Percentiles rank a stretch among this genome's conserved stretches.
These are phyloP conservation scores for Sugiyamaella novakii DNA, from an alignment of 1,139 yeast species.

Conservation along the genomic window DNA sequence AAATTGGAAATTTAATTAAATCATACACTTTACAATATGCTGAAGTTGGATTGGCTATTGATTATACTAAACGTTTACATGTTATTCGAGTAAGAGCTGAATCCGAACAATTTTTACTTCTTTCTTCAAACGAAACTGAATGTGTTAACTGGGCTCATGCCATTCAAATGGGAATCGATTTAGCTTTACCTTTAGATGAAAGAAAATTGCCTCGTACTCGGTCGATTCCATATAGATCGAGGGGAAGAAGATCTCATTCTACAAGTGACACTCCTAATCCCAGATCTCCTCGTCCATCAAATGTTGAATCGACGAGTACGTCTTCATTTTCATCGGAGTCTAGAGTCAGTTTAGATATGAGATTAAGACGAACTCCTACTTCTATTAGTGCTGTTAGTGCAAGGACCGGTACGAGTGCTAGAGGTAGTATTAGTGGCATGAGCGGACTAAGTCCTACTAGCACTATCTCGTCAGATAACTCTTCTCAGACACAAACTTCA, in stretches of 20 bases:
- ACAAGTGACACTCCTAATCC: background rate
- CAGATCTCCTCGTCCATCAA: slow-evolving; percentile 4
- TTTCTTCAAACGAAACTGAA: slow-evolving; percentile 53
- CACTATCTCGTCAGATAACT: slow-evolving; percentile 1
- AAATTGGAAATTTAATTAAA: slow-evolving; percentile 25
- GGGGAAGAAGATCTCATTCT: background rate
- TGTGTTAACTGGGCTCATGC: slow-evolving; percentile 64
- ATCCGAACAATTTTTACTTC: slow-evolving; percentile 64
- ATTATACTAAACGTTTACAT: slow-evolving; percentile 61
- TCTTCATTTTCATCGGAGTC: background rate
- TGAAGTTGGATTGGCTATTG: slow-evolving; percentile 67
- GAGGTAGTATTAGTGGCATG: slow-evolving; percentile 1
- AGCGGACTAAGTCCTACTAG: slow-evolving; percentile 9
- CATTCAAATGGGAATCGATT: slow-evolving; percentile 45
- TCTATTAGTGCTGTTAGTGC: slow-evolving; percentile 5
- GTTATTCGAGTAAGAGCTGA: slow-evolving; percentile 66
- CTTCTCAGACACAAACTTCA: slow-evolving; percentile 2
- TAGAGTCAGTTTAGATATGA: background rate
- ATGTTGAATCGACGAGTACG: background rate
- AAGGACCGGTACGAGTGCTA: background rate
- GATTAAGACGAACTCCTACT: slow-evolving; percentile 5
- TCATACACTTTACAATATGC: slow-evolving; percentile 71
- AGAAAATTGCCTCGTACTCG: slow-evolving; percentile 42
- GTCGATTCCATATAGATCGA: slow-evolving; percentile 39
- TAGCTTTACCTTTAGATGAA: slow-evolving; percentile 47